Base-by-base conservation (phyloP, 2,329 filamentous ascomycete species). In the Myriangium duriaei region DNA sequence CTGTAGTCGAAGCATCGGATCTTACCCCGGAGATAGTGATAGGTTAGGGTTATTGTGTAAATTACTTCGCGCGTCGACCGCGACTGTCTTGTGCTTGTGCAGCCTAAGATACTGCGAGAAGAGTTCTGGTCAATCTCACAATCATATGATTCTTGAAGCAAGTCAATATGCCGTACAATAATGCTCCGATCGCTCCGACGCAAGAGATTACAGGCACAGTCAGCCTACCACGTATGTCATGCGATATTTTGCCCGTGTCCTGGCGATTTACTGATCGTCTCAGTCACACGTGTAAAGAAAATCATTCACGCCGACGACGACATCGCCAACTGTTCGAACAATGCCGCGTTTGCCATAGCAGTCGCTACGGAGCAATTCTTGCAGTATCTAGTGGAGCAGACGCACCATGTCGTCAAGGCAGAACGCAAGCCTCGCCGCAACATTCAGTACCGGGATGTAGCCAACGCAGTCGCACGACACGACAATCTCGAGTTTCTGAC, bases 341-440 rank as follows among this genome's bases (percentile, higher is more conserved):
- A 93, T 54, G 88, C 88, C 38, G 82, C 87, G 13, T 96, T 96
- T 58, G 78, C 88, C 41, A 92, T 96, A 51, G 87, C 88, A 1
- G 71, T 94, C 43, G 91, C 91, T 14, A 87, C 91, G 3, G 91
- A 98, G 63, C 79, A 94, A 71, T 96, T 98, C 64, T 79, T 98
- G 48, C 85, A 94, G 58, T 81, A 96, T 58, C 73, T 98, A 16
- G 78, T 87, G 13, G 73, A 81, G 45, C 82, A 92, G 57, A 79
- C 81, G 16, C 79, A 93, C 57, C 87, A 82, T 52, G 82, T 93
- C 51, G 81, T 87, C 51, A 92, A 91, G 55, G 73, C 86, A 1
- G 91, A 96, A 61, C 75, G 81, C 50, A 96, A 96, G 59, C 88
- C 88, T 4, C 73, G 91, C 40, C 77, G 87, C 43, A 95, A 92